Base-by-base conservation (phyloP, 2,329 filamentous ascomycete genomes). In the Botryotinia calthae region DNA sequence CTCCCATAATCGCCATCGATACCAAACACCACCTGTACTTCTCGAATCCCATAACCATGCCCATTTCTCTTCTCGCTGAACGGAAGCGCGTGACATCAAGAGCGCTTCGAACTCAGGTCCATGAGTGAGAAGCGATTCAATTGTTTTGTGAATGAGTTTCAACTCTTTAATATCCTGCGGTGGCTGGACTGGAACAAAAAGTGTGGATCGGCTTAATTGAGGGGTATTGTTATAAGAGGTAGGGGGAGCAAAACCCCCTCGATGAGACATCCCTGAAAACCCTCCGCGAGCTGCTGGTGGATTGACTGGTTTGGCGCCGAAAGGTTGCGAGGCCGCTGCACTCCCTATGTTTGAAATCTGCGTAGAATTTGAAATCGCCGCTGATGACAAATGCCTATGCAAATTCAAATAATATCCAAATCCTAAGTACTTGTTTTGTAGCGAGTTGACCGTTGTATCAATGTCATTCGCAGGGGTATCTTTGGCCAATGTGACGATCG, bases 41-140 rank as follows among this genome's bases (percentile, higher is more conserved):
- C 90, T 88, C 31, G 94, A 88, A 81, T 98, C 92, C 91, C 93
- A 99, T 8, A 99, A 85, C 93, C 95, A 99, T 0, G 94, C 92
- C 90, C 95, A 98, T 76, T 91, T 94, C 81, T 97, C 93, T 74
- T 97, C 93, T 58, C 87, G 87, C 80, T 97, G 93, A 1, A 98
- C 92, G 71, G 94, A 90, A 0, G 92, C 89, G 28, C 93, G 87
- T 67, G 91, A 91, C 96, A 98, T 98, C 10, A 99, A 86, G 2
- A 97, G 85, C 8, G 95, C 94, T 82, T 99, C 96, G 74, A 97
- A 97, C 79, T 96, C 93, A 0, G 93, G 89, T 0, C 95, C 94
- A 77, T 96, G 89, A 34, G 90, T 88, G 14, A 98, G 84, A 0
- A 98, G 85, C 4, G 88, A 87, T 79, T 98, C 95, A 48, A 97